Evolutionary conservation across 208 protist species (phyloP), one percentile per base, ranked within the genome.

Genomic region (Leishmania martiniquensis): DNA sequence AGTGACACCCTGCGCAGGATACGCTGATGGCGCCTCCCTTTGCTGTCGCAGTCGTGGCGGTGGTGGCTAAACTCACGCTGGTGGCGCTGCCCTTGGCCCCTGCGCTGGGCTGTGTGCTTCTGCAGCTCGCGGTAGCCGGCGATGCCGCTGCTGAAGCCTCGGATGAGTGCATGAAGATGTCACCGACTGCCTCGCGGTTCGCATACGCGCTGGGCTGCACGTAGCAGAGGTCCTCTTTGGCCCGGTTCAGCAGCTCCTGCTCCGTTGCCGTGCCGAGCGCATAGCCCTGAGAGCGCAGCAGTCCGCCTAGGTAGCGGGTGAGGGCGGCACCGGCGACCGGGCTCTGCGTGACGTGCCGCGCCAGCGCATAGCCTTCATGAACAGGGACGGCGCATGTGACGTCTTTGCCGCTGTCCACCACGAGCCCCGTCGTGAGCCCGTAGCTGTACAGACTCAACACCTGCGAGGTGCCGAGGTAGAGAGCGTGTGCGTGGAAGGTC

Each of bases 361-460:
- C 90, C n/a, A 98, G 84, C 25, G 93, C 84, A 75, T 98, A 98
- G 59, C 97, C 97, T 77, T 99, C 97, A 85, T 98, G 95, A 17
- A 99, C 77, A 13, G 97, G 97, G 54, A 98, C 93, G 2, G 95
- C 90, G 29, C 92, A 66, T 2, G 95, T 96, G 32, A 90, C 55
- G 75, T 97, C 95, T 63, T 92, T 87, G 37, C 97, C 97, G 72
- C 93, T 97, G 78, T 98, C 97, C 72, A 99, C 72, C 52, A 99
- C 97, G 1, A 99, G 77, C 12, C 98, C 98, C 15, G 95, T 99
- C 25, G 95, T 99, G 44, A 94, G 79, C 15, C 98, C 98, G 76
- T 97, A 97, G 52, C 89, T 86, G 88, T 99, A 99, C 52, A 99
- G 81, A 47, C 95, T 97, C 57, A 99, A 85, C 77, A 98, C 94